Evolutionary conservation across 208 protist genomes (phyloP), one percentile per base, ranked within the genome.

Genomic region (Vickermania spadyakhi): DNA sequence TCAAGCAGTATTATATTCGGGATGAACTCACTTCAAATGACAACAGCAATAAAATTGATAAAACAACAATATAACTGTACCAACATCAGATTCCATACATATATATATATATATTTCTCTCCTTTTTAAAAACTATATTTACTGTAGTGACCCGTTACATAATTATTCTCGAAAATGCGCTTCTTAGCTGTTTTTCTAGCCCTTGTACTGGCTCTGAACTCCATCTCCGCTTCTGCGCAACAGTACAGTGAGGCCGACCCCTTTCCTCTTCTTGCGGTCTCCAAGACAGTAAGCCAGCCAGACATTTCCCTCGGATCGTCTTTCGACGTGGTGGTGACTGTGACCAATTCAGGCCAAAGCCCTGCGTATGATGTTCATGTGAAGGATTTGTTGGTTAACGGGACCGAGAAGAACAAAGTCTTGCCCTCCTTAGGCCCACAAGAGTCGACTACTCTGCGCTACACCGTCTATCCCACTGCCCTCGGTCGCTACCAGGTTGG

Each of bases 301-400:
- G 81, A 91, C 52, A 81, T 92, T 49, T 77, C 86, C 22, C 72
- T 89, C 49, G 88, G 84, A 23, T 58, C 67, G 53, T 81, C 70
- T 7, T 75, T 94, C 13, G 88, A 92, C 64, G 72, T 91, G 28
- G 71, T 75, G 2, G 75, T 89, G 29, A 88, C 77, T 25, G 82
- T 92, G 42, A 71, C 67, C 54, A 94, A 92, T 71, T 80, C 75
- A 51, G 87, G 87, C 41, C 84, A 89, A 62, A 86, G 70, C 54
- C 82, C 84, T 28, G 88, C 84, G 18, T 78, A 77, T 58, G 76
- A 94, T 52, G 72, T 91, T 26, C 72, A 73, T 5, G 62, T 92
- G 29, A 78, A 64, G 23, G 88, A 94, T 53, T 3, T 75, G 52
- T 63, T 89, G 26, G 73, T 76, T 18, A 80, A 90, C 54, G 74